Evolutionary conservation across 495 filamentous ascomycete genomes (phyloP).

Genomic region (Pyrenula aspistea): DNA sequence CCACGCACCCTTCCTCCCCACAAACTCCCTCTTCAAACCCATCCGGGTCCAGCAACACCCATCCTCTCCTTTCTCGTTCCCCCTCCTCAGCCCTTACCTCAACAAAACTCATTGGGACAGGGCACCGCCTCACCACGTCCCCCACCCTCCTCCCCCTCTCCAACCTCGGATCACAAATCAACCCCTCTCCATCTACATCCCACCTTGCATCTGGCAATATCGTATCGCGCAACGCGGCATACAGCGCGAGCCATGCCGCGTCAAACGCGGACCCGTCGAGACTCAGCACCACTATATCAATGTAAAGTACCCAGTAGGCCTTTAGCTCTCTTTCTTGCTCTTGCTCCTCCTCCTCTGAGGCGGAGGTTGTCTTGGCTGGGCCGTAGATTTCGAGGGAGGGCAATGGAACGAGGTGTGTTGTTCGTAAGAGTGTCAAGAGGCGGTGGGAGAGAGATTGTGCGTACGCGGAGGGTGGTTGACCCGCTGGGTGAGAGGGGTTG

Average conservation of each 20-base stretch:
- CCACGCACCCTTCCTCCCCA: constrained; percentile 58
- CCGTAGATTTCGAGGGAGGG: constrained; percentile 57
- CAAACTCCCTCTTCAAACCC: constrained; percentile 76
- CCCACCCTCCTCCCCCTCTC: constrained; percentile 35
- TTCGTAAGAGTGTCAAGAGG: constrained; percentile 62
- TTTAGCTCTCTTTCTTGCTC: constrained; percentile 43
- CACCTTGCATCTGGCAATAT: constrained; percentile 71
- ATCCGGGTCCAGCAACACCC: constrained; percentile 82
- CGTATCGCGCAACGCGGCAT: constrained; percentile 73
- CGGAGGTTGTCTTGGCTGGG: constrained; percentile 29
- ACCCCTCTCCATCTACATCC: constrained; percentile 68
- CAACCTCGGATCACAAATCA: constrained; percentile 57
- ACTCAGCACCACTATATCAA: constrained; percentile 81
- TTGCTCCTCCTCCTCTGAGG: constrained; percentile 27
- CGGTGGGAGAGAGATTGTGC: constrained; percentile 77
- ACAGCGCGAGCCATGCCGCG: constrained; percentile 70
- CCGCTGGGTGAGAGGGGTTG: constrained; percentile 72
- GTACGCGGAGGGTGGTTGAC: constrained; percentile 62
- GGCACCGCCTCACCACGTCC: constrained; percentile 36
- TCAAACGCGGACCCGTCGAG: constrained; percentile 88
- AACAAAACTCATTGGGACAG: constrained; percentile 59
- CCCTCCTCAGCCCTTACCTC: constrained; percentile 59
- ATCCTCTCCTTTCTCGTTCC: constrained; percentile 32
- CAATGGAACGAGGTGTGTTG: constrained; percentile 45
- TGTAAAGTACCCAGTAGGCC: constrained; percentile 89